Conservation (phyloP, 1,284 basidiomycete species). For the Cutaneotrichosporon arboriforme region DNA sequence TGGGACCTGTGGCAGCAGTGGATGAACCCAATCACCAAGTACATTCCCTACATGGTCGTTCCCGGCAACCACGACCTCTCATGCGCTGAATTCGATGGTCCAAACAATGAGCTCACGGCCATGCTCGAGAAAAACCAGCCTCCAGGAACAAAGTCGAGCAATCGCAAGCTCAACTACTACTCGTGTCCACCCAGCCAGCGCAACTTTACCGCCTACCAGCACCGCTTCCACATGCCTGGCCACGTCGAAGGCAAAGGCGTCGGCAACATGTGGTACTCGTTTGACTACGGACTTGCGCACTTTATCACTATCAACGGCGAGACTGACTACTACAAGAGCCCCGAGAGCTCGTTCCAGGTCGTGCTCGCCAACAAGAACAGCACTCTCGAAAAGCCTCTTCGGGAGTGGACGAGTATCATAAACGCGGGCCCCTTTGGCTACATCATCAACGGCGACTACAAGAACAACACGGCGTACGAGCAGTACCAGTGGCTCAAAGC, state of each 20-base stretch:
- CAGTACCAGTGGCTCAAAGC: conserved; percentile 24
- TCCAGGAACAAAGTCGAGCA: not conserved
- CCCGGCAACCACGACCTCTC: conserved; percentile 23
- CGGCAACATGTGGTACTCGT: conserved; percentile 36
- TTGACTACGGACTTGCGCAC: conserved; percentile 25
- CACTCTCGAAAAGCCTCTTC: not conserved
- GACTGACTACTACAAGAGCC: conserved; percentile 24
- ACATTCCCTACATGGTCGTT: conserved; percentile 29
- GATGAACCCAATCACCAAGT: conserved; percentile 32
- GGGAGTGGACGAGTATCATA: conserved; percentile 7
- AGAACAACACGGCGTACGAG: conserved; percentile 22
- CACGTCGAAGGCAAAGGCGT: conserved; percentile 12
- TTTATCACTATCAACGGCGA: conserved; percentile 26
- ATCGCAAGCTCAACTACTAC: conserved; percentile 23
- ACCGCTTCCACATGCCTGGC: conserved; percentile 36
- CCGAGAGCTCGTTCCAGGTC: conserved; percentile 24
- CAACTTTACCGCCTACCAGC: conserved; percentile 29
- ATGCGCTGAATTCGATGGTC: conserved; percentile 29
- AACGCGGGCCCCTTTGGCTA: conserved; percentile 13
- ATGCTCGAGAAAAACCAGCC: conserved; percentile 19
- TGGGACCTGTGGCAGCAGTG: conserved; percentile 45
- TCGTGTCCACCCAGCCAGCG: conserved; percentile 22
- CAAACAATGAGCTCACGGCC: conserved; percentile 16
- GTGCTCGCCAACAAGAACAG: conserved; percentile 15
- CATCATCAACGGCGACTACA: conserved; percentile 18